Percentiles rank a stretch among this genome's conserved stretches.
Evolutionary conservation across 179 eudicot species (phyloP).

Genomic region (Beta macrorhiza): DNA sequence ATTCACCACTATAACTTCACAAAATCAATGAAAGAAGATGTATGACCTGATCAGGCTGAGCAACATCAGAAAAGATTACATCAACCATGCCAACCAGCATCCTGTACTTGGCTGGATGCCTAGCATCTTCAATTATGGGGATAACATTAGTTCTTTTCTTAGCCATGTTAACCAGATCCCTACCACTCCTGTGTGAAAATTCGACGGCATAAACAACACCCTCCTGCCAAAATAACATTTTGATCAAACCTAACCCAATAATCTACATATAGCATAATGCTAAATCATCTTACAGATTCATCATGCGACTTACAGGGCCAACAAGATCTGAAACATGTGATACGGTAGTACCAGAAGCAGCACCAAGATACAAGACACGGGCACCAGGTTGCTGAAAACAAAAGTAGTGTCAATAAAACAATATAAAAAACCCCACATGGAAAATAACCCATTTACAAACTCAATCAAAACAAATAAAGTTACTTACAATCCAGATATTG

Average conservation of each 20-base stretch:
- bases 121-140: constrained; percentile 96
- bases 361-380: constrained; percentile 81
- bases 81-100: constrained; percentile 97
- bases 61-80: constrained; percentile 94
- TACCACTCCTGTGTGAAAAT: constrained; percentile 93
- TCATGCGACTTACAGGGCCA: constrained; percentile 71
- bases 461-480: too few relatives aligned
- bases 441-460: neutral
- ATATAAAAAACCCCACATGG: neutral
- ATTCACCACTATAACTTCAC: neutral
- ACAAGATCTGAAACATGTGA: constrained; percentile 93
- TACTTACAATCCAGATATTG: constrained; percentile 68
- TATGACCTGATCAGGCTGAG: constrained; percentile 96
- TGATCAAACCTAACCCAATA: neutral
- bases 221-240: constrained; percentile 33
- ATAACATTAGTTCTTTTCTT: constrained; percentile 89
- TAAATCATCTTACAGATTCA: neutral
- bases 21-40: neutral
- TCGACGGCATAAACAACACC: constrained; percentile 93
- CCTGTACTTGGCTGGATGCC: constrained; percentile 91
- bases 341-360: constrained; percentile 96
- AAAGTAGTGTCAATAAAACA: neutral
- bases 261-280: neutral
- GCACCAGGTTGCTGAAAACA: constrained; percentile 68
- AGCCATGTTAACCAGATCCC: constrained; percentile 96